Evolutionary conservation across 148 eudicot genomes (phyloP).

Genomic region (Cornus controversa): DNA sequence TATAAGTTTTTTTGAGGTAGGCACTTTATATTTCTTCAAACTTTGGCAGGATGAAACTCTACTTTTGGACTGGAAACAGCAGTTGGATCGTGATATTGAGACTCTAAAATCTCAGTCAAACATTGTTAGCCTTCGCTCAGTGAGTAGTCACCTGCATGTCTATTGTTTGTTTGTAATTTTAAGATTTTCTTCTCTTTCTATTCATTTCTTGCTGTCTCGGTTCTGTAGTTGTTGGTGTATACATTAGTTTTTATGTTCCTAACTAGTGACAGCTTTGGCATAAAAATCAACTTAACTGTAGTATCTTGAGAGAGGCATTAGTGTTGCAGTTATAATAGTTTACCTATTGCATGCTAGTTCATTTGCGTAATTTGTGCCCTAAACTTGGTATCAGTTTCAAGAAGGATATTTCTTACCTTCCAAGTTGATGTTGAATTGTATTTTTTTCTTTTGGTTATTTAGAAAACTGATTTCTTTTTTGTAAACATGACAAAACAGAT

Average conservation of each 20-base stretch:
- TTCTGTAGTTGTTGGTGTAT: not conserved
- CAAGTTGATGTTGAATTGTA: not conserved
- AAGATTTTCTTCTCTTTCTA: not conserved
- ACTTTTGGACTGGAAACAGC: slow-evolving; percentile 81
- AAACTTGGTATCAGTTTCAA: not conserved
- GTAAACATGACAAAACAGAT: not conserved
- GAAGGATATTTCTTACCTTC: not conserved
- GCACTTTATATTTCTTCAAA: slow-evolving; percentile 7
- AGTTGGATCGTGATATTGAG: slow-evolving; percentile 85
- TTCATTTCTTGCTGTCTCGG: not conserved
- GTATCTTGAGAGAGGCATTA: not conserved
- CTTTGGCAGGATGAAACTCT: slow-evolving; percentile 68
- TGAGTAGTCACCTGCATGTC: slow-evolving; percentile 33
- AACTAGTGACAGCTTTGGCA: not conserved
- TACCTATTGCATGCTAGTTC: no score
- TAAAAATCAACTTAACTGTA: not conserved
- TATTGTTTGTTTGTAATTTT: slow-evolving; percentile 1
- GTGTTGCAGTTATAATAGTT: no score
- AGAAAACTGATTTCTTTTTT: no score
- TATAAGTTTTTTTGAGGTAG: slow-evolving; percentile 1
- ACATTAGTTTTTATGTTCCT: not conserved
- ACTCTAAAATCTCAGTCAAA: slow-evolving; percentile 82
- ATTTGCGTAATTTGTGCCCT: not conserved
- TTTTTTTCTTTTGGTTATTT: not conserved
- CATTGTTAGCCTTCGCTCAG: slow-evolving; percentile 61